Base-by-base conservation (phyloP, 495 filamentous ascomycete species). In the Neurospora sp. region DNA sequence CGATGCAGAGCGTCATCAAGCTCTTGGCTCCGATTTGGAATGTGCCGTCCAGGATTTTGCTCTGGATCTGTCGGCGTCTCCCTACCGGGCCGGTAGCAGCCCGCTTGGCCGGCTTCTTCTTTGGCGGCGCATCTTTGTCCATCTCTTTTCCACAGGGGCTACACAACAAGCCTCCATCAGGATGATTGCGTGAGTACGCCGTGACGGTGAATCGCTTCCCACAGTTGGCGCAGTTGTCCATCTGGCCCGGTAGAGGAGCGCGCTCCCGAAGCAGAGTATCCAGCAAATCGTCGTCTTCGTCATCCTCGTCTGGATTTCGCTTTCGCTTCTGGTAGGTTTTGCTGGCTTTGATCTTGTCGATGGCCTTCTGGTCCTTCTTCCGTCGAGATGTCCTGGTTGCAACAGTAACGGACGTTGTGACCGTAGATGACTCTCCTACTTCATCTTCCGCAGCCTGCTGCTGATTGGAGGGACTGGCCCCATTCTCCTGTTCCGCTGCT, bases 121-220 rank as follows among this genome's bases (percentile, higher is more conserved):
- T 92, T 0, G 83, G 78, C 31, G 87, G 86, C 20, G 90, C 88
- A 20, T 86, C 84, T 73, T 90, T 88, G 40, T 84, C 85, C 35
- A 92, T 82, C 48, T 92, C 90, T 76, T 91, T 94, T n/a, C 94
- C 92, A 77, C 96, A 99, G 70, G 92, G 90, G 1, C 84, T 84
- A 80, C 96, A 99, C 14, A 99, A 85, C 23, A 99, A 82, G 20
- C 94, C 95, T 2, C 94, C 94, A 20, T 91, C 85, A 1, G 92
- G 91, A 16, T 92, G 92, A n/a, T 89, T 87, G 76, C 93, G 92
- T 75, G 90, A 92, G 79, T 99, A 99, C 1, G 94, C 84, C 0
- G 96, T 98, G 38, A 99, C 96, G 0, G 94, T 97, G 78, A 99
- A 99, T 35, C 96, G 90, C 77, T 93, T 95, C 31, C 88, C 86